A percentile compares a stretch with the other conserved stretches of the same genome.
phyloP scores from a whole-genome alignment of 306 rosid species.

The Vigna trinervia region DNA sequence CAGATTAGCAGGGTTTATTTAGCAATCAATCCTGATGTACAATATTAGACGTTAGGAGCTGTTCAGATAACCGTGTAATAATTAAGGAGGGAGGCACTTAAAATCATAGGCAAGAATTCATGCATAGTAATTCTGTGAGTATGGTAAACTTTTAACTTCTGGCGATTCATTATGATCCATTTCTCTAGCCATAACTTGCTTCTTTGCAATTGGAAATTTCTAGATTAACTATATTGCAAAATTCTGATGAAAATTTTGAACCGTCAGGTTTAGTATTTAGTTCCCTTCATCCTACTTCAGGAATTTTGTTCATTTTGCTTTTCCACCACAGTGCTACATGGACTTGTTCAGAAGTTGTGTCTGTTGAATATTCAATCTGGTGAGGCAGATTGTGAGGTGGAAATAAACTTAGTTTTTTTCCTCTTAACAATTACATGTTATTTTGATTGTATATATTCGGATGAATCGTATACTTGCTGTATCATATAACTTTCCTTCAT shows the following conservation, averaged over 20 bases:
- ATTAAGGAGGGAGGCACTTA: conserved; percentile 37
- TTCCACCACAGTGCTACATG: conserved; percentile 23
- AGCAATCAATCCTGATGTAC: conserved; percentile 33
- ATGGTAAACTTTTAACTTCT: neutral
- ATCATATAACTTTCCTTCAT: too few species aligned
- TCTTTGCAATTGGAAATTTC: conserved; percentile 1
- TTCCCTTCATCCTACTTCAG: neutral
- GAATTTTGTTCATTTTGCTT: neutral
- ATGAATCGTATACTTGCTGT: too few species aligned
- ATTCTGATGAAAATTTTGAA: neutral
- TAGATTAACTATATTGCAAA: neutral
- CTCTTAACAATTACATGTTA: conserved; percentile 12
- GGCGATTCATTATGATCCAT: neutral
- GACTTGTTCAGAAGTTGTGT: conserved; percentile 10
- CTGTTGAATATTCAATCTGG: neutral
- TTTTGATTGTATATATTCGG: neutral
- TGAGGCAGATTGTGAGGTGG: neutral
- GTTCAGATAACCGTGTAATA: conserved; percentile 36
- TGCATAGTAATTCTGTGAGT: neutral
- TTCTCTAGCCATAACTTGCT: conserved; percentile 11
- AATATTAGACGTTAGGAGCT: conserved; percentile 36
- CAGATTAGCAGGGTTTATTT: conserved; percentile 40
- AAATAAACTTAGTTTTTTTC: neutral
- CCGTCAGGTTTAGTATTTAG: neutral
- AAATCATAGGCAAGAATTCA: conserved; percentile 10